Conservation (phyloP, 2,329 filamentous ascomycete genomes). For the Penicillium sp. region DNA sequence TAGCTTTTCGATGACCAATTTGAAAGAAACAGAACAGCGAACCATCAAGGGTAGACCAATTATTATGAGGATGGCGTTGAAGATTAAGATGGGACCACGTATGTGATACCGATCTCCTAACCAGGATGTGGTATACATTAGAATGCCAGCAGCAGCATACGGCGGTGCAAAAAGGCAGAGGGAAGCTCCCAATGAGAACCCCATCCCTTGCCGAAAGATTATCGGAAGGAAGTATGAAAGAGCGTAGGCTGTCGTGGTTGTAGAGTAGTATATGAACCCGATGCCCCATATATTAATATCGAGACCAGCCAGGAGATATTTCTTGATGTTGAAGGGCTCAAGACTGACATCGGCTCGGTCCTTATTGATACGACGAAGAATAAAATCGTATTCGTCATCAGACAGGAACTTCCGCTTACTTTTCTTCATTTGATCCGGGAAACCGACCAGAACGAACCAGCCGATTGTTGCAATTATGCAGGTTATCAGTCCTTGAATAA, state of each 20-base stretch:
- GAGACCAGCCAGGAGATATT: constrained; percentile 52
- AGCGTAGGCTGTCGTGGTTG: constrained; percentile 21
- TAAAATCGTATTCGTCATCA: constrained; percentile 49
- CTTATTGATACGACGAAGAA: constrained; percentile 51
- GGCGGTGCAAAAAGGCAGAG: constrained; percentile 37
- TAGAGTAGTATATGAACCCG: constrained; percentile 33
- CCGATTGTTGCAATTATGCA: constrained; percentile 54
- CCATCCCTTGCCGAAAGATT: constrained; percentile 29
- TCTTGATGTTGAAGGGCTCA: constrained; percentile 53
- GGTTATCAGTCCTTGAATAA: constrained; percentile 55
- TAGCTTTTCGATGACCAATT: background rate
- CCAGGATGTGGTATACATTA: constrained; percentile 29
- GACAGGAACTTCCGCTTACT: constrained; percentile 55
- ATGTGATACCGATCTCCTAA: constrained; percentile 32
- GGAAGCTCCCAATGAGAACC: constrained; percentile 28
- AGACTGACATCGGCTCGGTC: constrained; percentile 60
- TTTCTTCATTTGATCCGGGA: constrained; percentile 60
- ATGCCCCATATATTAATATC: constrained; percentile 67
- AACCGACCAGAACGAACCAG: constrained; percentile 67
- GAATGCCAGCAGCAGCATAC: constrained; percentile 28
- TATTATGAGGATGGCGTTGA: constrained; percentile 30
- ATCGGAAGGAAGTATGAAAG: constrained; percentile 25
- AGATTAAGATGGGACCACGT: constrained; percentile 30
- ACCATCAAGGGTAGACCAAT: constrained; percentile 34
- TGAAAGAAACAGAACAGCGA: background rate